phyloP scores from a whole-genome alignment of 805 yeast genomes.

The Sugiyamaella boreocaroliniensis region DNA sequence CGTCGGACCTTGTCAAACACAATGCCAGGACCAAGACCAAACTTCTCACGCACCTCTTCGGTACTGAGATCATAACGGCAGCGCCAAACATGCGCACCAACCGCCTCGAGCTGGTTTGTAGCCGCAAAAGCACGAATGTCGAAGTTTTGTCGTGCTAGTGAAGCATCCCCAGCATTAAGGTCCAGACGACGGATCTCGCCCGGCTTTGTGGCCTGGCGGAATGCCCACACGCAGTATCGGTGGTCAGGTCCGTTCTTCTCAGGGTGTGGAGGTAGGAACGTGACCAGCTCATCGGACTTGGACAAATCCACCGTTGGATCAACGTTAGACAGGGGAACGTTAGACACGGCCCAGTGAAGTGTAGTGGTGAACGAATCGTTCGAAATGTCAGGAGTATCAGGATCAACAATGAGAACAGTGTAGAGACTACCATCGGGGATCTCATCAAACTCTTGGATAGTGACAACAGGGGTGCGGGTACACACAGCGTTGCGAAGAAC shows the following conservation, averaged over 20 bases:
- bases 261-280: conserved; percentile 77
- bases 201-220: conserved; percentile 49
- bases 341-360: conserved; percentile 69
- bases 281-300: conserved; percentile 35
- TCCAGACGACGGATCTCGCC: conserved; percentile 2
- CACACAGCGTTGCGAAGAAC: conserved; percentile 68
- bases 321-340: conserved; percentile 53
- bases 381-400: conserved; percentile 77
- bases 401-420: conserved; percentile 78
- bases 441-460: conserved; percentile 63
- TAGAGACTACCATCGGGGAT: conserved; percentile 49
- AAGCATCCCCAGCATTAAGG: conserved; percentile 11
- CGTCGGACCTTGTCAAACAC: conserved; percentile 38
- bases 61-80: conserved; percentile 74
- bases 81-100: conserved; percentile 93
- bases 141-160: conserved; percentile 44
- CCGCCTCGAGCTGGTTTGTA: conserved; percentile 52
- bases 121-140: conserved; percentile 65
- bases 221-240: conserved; percentile 84
- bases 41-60: conserved; percentile 56
- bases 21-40: conserved; percentile 68
- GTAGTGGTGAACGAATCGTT: conserved; percentile 64
- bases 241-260: conserved; percentile 82
- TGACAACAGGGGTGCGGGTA: conserved; percentile 66
- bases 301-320: conserved; percentile 46